Base-by-base conservation (phyloP, 495 filamentous ascomycete species). In the Chaetomium fimeti region DNA sequence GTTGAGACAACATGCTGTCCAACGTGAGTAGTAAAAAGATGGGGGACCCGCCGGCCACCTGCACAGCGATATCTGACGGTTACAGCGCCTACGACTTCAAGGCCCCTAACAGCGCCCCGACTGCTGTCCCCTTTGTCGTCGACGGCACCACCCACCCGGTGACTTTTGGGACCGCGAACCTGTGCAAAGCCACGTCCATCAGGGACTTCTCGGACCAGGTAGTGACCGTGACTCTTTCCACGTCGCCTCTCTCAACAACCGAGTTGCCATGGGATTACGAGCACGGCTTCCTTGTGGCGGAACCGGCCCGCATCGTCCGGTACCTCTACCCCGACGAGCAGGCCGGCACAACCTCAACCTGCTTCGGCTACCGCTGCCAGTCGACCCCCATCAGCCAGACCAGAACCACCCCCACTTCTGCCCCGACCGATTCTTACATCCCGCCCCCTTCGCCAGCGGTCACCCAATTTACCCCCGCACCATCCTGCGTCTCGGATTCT, bases 381-480 rank as follows among this genome's bases (percentile, higher is more conserved):
- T 22, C 20, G 22, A 24, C 4, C 25, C 2, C 8, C 2, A 27
- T 2, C 48, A 16, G 11, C 48, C 20, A 5, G 7, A 9, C 43
- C 5, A 47, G 15, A n/a, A 20, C 43, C 42, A 45, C 42, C 18
- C 47, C 12, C 47, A 52, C 48, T 0, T 20, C 20, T 4, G 20
- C n/a, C 48, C 48, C 48, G 48, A 22, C 20, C 20, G 22, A 20
- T 6, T 20, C 48, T 20, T 52, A 52, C 16, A 27, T 52, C 48
- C 20, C 24, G 5, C 48, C 48, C 5, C 48, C 48, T 20, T 22
- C 24, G 20, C 11, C 22, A 20, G 16, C 16, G 12, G 48, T 52
- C 48, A 52, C 48, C 48, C 48, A 52, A 12, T 52, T 52, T 20
- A 52, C 48, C 20, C 48, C 48, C 48, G 48, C 48, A 2, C 48